Base-by-base conservation (phyloP, 2,329 filamentous ascomycete species). In the Sporothrix pallida region DNA sequence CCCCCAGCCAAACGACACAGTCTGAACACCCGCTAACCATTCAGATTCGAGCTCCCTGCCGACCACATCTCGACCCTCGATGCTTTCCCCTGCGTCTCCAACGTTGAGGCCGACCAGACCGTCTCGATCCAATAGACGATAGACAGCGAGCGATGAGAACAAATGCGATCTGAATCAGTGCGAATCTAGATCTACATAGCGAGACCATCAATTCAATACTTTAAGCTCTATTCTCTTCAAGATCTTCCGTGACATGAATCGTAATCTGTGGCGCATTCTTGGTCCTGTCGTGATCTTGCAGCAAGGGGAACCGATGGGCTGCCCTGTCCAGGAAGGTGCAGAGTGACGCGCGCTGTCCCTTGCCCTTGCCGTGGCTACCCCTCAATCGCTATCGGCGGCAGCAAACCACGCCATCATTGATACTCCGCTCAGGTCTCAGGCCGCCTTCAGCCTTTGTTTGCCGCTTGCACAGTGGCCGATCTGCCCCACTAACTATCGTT, bases 61-160 rank as follows among this genome's bases (percentile, higher is more conserved):
- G 92, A 91, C 80, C 84, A 87, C 17, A 85, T 97, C 74, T 83
- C 83, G 52, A 88, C 91, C 5, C 87, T 98, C 74, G 84, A 90
- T 78, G 85, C 84, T 74, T 88, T 92, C 84, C 89, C 93, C 76
- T 87, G 94, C 79, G 86, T 98, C 81, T 87, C 94, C 79, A 79
- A 79, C 62, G 92, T 97, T 74, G 95, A 98, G 87, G 79, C 82
- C 74, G 94, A 98, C 82, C 82, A 86, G 67, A 86, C 88, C 78
- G 89, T 97, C 75, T 90, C 77, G 78, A 96, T 88, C 8, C 91
- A 95, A 86, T 95, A 90, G 81, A 81, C 63, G 46, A 44, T 48
- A 31, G 50, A 65, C 26, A 20, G 44, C 52, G 44, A 56, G 20
- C 31, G 31, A 31, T 31, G 31, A 31, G 31, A 31, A 31, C 31